These are phyloP conservation scores for Barbarea vulgaris DNA, from an alignment of 345 rosid genomes.

Conservation along the genomic window DNA sequence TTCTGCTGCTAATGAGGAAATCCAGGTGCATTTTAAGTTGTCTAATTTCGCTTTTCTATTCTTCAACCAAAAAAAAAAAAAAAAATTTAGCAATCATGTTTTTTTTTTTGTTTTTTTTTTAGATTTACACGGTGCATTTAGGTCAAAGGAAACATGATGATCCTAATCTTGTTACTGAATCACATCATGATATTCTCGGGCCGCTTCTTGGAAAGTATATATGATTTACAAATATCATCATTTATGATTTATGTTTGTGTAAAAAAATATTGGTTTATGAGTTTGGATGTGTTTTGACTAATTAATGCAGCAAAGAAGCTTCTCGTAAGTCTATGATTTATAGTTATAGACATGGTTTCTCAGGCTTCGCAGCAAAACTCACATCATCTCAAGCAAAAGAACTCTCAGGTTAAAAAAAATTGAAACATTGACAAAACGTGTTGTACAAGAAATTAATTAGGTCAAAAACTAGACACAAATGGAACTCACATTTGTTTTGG, in stretches of 20 bases:
- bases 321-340: constrained; percentile 60
- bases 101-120: neutral
- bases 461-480: neutral
- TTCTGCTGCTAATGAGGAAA: constrained; percentile 22
- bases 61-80: neutral
- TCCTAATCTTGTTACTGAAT: constrained; percentile 47
- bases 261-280: neutral
- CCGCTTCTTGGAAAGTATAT: constrained; percentile 61
- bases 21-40: constrained; percentile 10
- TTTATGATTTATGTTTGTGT: neutral
- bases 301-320: constrained; percentile 55
- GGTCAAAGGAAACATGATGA: constrained; percentile 57
- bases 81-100: neutral
- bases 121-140: constrained; percentile 72
- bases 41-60: neutral
- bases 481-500: neutral
- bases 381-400: constrained; percentile 58
- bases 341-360: constrained; percentile 74
- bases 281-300: constrained; percentile 2
- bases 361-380: constrained; percentile 77
- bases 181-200: constrained; percentile 72
- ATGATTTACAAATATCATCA: neutral
- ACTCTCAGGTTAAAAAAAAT: constrained; percentile 55
- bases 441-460: constrained; percentile 20
- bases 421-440: neutral